These are phyloP conservation scores for Sclerotinia spermophila DNA, from an alignment of 2,329 filamentous ascomycete genomes.

Conservation along the genomic window DNA sequence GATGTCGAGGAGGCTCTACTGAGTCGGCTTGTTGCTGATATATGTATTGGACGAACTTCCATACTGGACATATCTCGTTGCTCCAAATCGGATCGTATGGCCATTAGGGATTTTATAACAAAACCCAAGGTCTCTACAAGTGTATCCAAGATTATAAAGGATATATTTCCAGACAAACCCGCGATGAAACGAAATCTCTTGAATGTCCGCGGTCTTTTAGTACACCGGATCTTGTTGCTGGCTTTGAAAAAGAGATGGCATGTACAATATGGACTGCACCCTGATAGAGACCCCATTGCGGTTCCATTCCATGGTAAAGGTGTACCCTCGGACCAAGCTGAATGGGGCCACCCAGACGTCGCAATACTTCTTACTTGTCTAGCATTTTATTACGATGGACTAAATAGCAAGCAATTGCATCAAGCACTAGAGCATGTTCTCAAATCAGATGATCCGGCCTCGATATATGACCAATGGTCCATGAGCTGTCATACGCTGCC, in stretches of 20 bases:
- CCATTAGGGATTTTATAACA: conserved; percentile 31
- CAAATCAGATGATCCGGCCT: conserved; percentile 51
- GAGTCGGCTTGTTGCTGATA: conserved; percentile 36
- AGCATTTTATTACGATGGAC: conserved; percentile 62
- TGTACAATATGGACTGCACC: conserved; percentile 58
- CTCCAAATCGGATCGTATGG: conserved; percentile 31
- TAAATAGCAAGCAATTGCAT: conserved; percentile 47
- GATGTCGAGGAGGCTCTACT: conserved; percentile 40
- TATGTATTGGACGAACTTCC: conserved; percentile 33
- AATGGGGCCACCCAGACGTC: conserved; percentile 67
- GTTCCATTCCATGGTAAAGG: conserved; percentile 68
- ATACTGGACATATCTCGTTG: conserved; percentile 27
- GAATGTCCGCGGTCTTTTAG: conserved; percentile 60
- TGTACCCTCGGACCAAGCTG: conserved; percentile 56
- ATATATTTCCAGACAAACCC: conserved; percentile 37
- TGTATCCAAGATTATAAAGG: conserved; percentile 29
- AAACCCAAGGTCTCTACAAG: conserved; percentile 27
- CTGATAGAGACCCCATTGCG: conserved; percentile 54
- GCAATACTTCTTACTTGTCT: conserved; percentile 62
- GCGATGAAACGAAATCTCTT: conserved; percentile 42
- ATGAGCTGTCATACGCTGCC: conserved; percentile 43
- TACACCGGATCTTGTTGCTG: conserved; percentile 51
- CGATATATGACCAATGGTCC: conserved; percentile 53
- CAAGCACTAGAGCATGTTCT: conserved; percentile 49
- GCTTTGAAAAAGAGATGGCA: conserved; percentile 54